Base-by-base conservation (phyloP, 2,329 filamentous ascomycete species). In the Aspergillus luchuensis region DNA sequence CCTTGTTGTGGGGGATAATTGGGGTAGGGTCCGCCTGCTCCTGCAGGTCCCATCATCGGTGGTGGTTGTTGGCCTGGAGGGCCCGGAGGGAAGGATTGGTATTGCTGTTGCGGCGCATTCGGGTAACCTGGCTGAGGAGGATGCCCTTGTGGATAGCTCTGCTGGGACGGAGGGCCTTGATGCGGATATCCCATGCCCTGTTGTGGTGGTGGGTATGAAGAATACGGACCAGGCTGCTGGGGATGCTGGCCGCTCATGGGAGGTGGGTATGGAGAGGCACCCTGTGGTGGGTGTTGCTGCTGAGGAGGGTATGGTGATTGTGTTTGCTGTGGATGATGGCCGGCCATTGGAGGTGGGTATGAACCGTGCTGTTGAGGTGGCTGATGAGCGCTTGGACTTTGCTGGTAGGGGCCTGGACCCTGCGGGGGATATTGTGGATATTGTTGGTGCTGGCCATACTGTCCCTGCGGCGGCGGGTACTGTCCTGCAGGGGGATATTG, bases 61-160 rank as follows among this genome's bases (percentile, higher is more conserved):
- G 56, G 45, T 8, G 19, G 45, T 5, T 21, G 52, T 43, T 59
- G 59, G 21, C 56, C 59, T 17, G 51, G 57, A 3, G 53, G 47
- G 3, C 49, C 58, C 8, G 61, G 62, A 3, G 56, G 48, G 56
- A 52, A 62, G 59, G 3, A 41, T 38, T 54, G 57, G 2, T 28
- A 41, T 19, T 39, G 49, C 5, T 59, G 57, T 25, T 54, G 50
- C 8, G 11, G 56, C 11, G 30, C 10, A 36, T 36, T 36, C 33
- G 33, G 57, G 15, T 45, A 30, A 15, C 52, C 55, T 23, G 48
- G 55, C 15, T 59, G 55, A 17, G 50, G 43, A 6, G 36, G 30
- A 21, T 59, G 33, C 17, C 33, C 28, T 23, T 53, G 33, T 36
- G 50, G 57, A 1, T 41, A 23, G 17, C 28, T n/a, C 13, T 59